phyloP scores from a whole-genome alignment of 352 stramenopile genomes.

The Phytophthora pisi region DNA sequence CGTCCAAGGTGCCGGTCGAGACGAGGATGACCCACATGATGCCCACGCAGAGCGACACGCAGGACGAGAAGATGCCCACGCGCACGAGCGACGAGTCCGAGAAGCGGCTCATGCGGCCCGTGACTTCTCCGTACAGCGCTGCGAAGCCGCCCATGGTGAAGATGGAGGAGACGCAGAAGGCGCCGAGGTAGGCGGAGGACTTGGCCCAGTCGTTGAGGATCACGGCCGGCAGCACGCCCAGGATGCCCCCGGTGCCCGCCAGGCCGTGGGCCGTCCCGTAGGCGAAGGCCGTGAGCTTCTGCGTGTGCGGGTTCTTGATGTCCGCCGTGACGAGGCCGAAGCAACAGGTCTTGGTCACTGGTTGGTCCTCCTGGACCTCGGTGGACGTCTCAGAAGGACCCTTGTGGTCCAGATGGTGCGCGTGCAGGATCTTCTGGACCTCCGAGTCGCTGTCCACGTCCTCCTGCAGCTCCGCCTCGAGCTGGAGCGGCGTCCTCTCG shows the following conservation, averaged over 20 bases:
- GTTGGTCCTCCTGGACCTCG: conserved; percentile 2
- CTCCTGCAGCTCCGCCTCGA: conserved; percentile 20
- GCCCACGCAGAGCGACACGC: conserved; percentile 69
- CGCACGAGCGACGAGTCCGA: conserved; percentile 61
- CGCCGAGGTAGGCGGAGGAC: conserved; percentile 77
- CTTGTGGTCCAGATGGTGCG: conserved; percentile 44
- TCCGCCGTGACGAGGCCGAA: conserved; percentile 48
- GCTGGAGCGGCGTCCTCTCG: conserved; percentile 43
- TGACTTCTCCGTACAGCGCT: conserved; percentile 76
- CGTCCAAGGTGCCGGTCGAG: conserved; percentile 68
- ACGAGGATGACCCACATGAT: conserved; percentile 76
- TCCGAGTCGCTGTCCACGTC: conserved; percentile 32
- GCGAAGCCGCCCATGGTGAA: conserved; percentile 90
- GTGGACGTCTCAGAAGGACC: conserved; percentile 7
- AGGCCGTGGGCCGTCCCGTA: conserved; percentile 90
- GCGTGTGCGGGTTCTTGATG: conserved; percentile 63
- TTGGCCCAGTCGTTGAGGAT: conserved; percentile 79
- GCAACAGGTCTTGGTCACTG: conserved; percentile 36
- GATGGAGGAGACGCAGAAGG: conserved; percentile 88
- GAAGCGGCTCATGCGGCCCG: conserved; percentile 62
- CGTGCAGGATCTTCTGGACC: conserved; percentile 45
- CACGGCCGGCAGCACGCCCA: conserved; percentile 88
- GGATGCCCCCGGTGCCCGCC: conserved; percentile 64
- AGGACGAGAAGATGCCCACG: conserved; percentile 70
- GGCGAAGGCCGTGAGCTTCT: conserved; percentile 74